A percentile compares a stretch with the other conserved stretches of the same genome.
phyloP scores from a whole-genome alignment of 768 basidiomycete genomes.

The Lactifluus subvellereus region DNA sequence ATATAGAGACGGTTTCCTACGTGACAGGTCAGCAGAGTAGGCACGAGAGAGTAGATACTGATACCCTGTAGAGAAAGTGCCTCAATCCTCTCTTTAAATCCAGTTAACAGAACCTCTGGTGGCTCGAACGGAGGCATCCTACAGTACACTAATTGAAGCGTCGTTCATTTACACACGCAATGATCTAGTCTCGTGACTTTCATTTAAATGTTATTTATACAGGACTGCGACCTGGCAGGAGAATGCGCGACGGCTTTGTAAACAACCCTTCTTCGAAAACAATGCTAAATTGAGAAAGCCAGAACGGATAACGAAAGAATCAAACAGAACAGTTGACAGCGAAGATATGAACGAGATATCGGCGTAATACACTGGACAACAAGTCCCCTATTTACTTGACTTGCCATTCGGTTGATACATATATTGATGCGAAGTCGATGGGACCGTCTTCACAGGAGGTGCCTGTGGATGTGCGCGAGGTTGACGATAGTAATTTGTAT shows the following conservation, averaged over 20 bases:
- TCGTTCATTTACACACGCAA: neutral
- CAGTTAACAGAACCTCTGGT: constrained; percentile 14
- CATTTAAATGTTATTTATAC: neutral
- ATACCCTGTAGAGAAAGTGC: constrained; percentile 20
- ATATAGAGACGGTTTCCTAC: constrained; percentile 54
- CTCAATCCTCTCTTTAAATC: constrained; percentile 22
- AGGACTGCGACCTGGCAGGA: neutral
- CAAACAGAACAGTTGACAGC: constrained; percentile 10
- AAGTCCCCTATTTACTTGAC: constrained; percentile 7
- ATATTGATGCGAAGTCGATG: constrained; percentile 18
- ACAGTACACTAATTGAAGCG: no score
- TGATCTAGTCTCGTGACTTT: constrained; percentile 4
- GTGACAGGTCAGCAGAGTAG: constrained; percentile 1
- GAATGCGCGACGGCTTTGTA: neutral
- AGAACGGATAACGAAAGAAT: neutral
- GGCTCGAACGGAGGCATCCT: constrained; percentile 23
- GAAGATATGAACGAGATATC: neutral
- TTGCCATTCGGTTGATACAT: constrained; percentile 25
- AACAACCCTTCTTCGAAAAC: neutral
- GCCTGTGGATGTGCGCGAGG: constrained; percentile 7
- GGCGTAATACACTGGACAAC: neutral
- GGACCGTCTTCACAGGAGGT: constrained; percentile 10
- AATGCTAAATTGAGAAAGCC: neutral
- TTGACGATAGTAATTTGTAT: constrained; percentile 18
- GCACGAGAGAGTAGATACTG: neutral